Evolutionary conservation across 129 eudicot genomes (phyloP), one percentile per base, ranked within the genome.

Genomic region (Mikania micrantha): DNA sequence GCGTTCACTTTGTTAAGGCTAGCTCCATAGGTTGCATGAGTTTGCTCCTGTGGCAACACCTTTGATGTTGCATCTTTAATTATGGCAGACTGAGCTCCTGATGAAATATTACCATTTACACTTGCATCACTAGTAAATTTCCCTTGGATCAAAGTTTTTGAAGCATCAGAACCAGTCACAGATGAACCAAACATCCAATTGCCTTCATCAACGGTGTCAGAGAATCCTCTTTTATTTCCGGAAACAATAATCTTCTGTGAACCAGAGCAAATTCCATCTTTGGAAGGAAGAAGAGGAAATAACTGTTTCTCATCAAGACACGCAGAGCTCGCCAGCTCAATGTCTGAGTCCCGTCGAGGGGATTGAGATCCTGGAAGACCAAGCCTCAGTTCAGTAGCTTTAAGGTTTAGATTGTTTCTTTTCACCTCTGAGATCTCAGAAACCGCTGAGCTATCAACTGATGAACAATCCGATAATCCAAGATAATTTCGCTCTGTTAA

Each of bases 301-400:
- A 85, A 74, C 1, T 69, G 79, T 71, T 91, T 91, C 73, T 87
- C 96, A 50, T 85, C 96, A 58, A 87, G 73, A 69, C 72, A 79
- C 12, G 64, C 77, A 1, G 84, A 69, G 71, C 66, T 71, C 15
- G 74, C 66, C 4, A 78, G 80, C 40, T 58, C 60, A 45, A 56
- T 27, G 9, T 83, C 78, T 7, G 82, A 60, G 12, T 81, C 90
- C 15, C 90, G 74, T 38, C 69, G 81, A 29, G 94, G 94, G 48
- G 96, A 89, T 35, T 74, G 90, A 21, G 94, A 86, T 54, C 96
- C 96, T 2, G 96, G 96, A 64, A 83, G 88, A n/a, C 96, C 94
- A 27, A 89, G 88, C 60, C 90, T 79, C 39, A 89, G 66, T 66
- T 89, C 96, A 31, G 96, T 89, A 64, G 95, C 96, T 69, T 81